Base-by-base conservation (phyloP, 2,329 filamentous ascomycete species). In the Sclerotinia subarctica region DNA sequence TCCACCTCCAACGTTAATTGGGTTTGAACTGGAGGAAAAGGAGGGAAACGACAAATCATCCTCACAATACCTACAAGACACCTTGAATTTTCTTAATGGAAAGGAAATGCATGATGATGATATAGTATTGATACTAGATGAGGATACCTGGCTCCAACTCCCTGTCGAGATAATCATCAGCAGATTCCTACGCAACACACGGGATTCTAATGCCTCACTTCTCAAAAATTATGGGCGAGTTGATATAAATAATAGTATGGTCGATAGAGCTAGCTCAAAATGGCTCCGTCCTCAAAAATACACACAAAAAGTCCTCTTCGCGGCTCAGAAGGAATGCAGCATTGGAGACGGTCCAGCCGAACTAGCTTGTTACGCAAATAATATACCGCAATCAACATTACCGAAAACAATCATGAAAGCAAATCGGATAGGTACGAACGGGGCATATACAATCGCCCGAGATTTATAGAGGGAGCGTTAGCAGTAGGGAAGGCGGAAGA, bases 141-240 rank as follows among this genome's bases (percentile, higher is more conserved):
- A 71, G 64, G 79, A 83, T 70, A 82, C 86, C 65, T 80, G 82
- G 1, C 85, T 88, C 70, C 86, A 88, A 75, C 77, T 89, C 5
- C 84, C 85, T 0, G 82, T 84, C 10, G 81, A 85, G 58, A 79
- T 88, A 6, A 75, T 86, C 68, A 81, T 89, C n/a, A 77, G 80
- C 66, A 81, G 86, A 47, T 89, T 86, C 72, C 80, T 84, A 67
- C 77, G 77, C 4, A 76, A 83, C 26, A 71, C 83, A n/a, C 77
- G 78, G 24, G 80, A 81, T 67, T 82, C 81, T 19, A 86, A 87
- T 68, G 72, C 74, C 42, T 79, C 80, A 17, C 74, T 87, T 0
- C 67, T 70, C 13, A 24, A 71, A 44, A 70, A 69, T 57, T 74
- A 76, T 58, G 74, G 73, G 8, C 46, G n/a, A 46, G 11, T 46